These are phyloP conservation scores for Colletotrichum tabaci DNA, from an alignment of 2,329 filamentous ascomycete species.

Conservation along the genomic window DNA sequence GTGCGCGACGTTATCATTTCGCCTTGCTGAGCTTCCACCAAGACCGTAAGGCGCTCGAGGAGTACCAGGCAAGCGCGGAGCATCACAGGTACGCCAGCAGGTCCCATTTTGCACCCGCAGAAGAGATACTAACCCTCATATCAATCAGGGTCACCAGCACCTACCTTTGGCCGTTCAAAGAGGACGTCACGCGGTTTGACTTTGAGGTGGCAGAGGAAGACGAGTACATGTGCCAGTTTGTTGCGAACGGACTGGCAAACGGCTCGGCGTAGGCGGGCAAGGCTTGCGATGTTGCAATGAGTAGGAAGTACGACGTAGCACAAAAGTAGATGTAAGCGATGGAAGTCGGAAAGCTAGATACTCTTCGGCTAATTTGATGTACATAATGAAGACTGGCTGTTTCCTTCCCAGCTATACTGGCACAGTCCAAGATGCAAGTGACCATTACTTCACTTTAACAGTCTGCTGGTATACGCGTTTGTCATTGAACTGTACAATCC, in stretches of 20 bases:
- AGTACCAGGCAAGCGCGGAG: slow-evolving; percentile 67
- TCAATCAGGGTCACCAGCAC: slow-evolving; percentile 65
- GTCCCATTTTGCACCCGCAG: neutral
- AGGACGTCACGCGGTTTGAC: slow-evolving; percentile 68
- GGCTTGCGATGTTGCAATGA: neutral
- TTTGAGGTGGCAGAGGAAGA: slow-evolving; percentile 64
- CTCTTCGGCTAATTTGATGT: neutral
- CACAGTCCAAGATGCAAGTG: too few relatives aligned
- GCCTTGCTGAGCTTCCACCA: slow-evolving; percentile 67
- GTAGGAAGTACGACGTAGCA: neutral
- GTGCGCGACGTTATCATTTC: too few relatives aligned
- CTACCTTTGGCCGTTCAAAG: slow-evolving; percentile 67
- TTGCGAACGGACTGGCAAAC: slow-evolving; percentile 31
- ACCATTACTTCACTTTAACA: too few relatives aligned
- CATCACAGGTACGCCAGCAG: slow-evolving; percentile 60
- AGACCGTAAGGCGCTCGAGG: slow-evolving; percentile 59
- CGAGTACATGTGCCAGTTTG: slow-evolving; percentile 36
- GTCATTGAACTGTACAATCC: too few relatives aligned
- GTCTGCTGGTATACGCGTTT: too few relatives aligned
- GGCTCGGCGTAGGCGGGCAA: slow-evolving; percentile 9
- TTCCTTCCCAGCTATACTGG: too few relatives aligned
- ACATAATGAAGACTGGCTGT: neutral
- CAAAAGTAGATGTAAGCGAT: too few relatives aligned
- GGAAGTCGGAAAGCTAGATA: too few relatives aligned
- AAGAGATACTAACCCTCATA: neutral